Evolutionary conservation across 2,329 filamentous ascomycete species (phyloP).

Genomic region (Exophiala sp.): DNA sequence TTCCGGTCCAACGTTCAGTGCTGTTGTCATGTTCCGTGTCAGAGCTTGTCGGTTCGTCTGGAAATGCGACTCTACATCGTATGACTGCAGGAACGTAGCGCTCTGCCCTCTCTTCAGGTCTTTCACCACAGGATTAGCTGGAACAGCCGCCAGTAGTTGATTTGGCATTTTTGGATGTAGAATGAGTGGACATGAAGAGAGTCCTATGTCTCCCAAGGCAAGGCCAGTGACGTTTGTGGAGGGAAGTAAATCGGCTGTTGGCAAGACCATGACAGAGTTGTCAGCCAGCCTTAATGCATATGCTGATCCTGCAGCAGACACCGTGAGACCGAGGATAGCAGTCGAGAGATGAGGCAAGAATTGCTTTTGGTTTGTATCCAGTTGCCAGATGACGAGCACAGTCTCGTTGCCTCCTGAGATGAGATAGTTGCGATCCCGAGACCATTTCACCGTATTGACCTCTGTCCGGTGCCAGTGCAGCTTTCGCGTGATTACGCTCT

Average conservation of each 20-base stretch:
- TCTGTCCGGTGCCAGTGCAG: conserved; percentile 89
- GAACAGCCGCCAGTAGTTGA: conserved; percentile 66
- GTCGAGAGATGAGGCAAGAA: conserved; percentile 87
- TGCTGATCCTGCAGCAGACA: conserved; percentile 74
- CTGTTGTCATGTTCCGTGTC: conserved; percentile 81
- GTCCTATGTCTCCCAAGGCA: conserved; percentile 29
- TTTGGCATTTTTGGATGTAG: conserved; percentile 62
- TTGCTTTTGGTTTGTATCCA: conserved; percentile 78
- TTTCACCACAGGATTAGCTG: conserved; percentile 37
- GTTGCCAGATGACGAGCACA: conserved; percentile 86
- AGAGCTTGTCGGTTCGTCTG: conserved; percentile 84
- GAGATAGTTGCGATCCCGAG: conserved; percentile 87
- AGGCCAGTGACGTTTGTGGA: conserved; percentile 71
- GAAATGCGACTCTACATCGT: conserved; percentile 74
- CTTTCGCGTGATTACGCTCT: conserved; percentile 55
- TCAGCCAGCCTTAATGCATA: conserved; percentile 85
- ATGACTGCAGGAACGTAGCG: conserved; percentile 64
- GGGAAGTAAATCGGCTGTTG: conserved; percentile 82
- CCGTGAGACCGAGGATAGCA: conserved; percentile 75
- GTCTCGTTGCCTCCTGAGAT: conserved; percentile 91
- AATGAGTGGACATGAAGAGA: conserved; percentile 38
- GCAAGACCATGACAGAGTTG: conserved; percentile 87
- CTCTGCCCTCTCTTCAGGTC: conserved; percentile 24
- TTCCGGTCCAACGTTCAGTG: conserved; percentile 70
- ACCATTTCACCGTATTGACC: conserved; percentile 86